Percentiles rank a stretch among this genome's conserved stretches.
Evolutionary conservation across 2,329 filamentous ascomycete genomes (phyloP).

Genomic region (Alternaria sp.): DNA sequence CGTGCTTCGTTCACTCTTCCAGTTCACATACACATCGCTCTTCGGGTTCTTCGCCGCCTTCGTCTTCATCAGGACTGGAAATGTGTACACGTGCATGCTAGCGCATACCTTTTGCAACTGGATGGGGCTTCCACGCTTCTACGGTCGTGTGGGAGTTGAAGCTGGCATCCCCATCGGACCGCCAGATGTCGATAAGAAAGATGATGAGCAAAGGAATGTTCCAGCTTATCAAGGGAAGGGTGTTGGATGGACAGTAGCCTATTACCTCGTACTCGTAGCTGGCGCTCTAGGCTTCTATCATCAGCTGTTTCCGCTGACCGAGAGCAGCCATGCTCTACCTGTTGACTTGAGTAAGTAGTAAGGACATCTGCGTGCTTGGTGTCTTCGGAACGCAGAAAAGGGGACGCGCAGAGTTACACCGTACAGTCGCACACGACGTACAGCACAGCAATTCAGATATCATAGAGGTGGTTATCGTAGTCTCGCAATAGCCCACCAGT

Average conservation of each 20-base stretch:
- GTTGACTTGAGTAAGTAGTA: slow-evolving; percentile 23
- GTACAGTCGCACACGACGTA: not conserved
- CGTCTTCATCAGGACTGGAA: slow-evolving; percentile 84
- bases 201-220: slow-evolving; percentile 50
- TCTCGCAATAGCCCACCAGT: slow-evolving; percentile 88
- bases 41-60: slow-evolving; percentile 96
- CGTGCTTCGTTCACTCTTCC: slow-evolving; percentile 77
- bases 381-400: not conserved
- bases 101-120: slow-evolving; percentile 93
- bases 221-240: slow-evolving; percentile 39
- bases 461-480: slow-evolving; percentile 7
- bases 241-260: slow-evolving; percentile 74
- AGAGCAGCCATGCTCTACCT: slow-evolving; percentile 64
- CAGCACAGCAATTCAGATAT: not conserved
- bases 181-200: slow-evolving; percentile 39
- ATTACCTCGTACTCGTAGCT: slow-evolving; percentile 78
- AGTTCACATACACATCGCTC: slow-evolving; percentile 88
- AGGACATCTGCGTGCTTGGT: not conserved
- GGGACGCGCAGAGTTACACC: not conserved
- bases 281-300: slow-evolving; percentile 78
- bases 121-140: slow-evolving; percentile 87
- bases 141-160: slow-evolving; percentile 73
- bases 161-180: slow-evolving; percentile 55
- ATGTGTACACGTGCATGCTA: slow-evolving; percentile 75
- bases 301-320: slow-evolving; percentile 76